These are phyloP conservation scores for Ophiorrhiza pumila DNA, from an alignment of 257 asterid species.

Conservation along the genomic window DNA sequence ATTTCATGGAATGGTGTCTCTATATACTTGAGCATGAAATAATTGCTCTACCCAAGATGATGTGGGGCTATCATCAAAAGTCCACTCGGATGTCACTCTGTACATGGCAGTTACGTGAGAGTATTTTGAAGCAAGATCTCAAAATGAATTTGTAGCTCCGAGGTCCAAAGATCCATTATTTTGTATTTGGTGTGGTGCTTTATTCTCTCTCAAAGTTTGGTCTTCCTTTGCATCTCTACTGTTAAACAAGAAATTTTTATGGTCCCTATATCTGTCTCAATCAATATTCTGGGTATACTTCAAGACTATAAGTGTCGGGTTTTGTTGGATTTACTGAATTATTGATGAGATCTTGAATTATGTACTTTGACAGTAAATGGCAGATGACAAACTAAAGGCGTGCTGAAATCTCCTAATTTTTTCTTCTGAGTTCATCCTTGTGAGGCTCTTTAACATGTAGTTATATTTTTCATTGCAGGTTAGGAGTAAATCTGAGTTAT, in stretches of 20 bases:
- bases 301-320: too few relatives aligned
- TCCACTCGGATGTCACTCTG: too few relatives aligned
- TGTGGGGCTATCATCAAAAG: not conserved
- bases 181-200: too few relatives aligned
- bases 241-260: too few relatives aligned
- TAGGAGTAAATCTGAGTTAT: conserved; percentile 64
- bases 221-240: not conserved
- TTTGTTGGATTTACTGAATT: not conserved
- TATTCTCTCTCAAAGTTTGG: too few relatives aligned
- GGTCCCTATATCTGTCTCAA: not conserved
- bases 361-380: not conserved
- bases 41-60: not conserved
- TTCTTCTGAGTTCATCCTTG: not conserved
- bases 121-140: too few relatives aligned
- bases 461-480: conserved; percentile 45
- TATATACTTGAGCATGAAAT: not conserved
- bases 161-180: too few relatives aligned
- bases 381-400: not conserved
- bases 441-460: not conserved
- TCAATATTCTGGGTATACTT: not conserved
- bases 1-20: not conserved
- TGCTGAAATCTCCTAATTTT: not conserved
- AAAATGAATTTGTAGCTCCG: too few relatives aligned
- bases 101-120: not conserved
- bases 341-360: not conserved